Base-by-base conservation (phyloP, 139 green algal species). In the Chlamydomonas eustigma region DNA sequence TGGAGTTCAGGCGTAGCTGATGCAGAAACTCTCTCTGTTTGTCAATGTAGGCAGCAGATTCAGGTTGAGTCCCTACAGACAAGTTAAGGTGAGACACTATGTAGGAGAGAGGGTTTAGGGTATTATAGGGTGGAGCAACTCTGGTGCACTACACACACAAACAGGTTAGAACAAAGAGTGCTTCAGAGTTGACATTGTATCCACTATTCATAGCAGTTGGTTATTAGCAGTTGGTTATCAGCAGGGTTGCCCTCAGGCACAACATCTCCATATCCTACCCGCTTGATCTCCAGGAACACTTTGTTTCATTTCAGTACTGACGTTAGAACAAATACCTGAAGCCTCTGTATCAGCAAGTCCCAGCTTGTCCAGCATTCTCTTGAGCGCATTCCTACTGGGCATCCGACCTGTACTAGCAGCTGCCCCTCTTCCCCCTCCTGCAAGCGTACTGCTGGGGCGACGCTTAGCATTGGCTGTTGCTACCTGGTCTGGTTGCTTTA, bases 301-400 rank as follows among this genome's bases (percentile, higher is more conserved):
- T n/a, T n/a, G n/a, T n/a, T n/a, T n/a, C n/a, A n/a, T n/a, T n/a
- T n/a, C n/a, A n/a, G n/a, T n/a, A n/a, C n/a, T n/a, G n/a, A n/a
- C n/a, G n/a, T n/a, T n/a, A n/a, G n/a, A n/a, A n/a, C n/a, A n/a
- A n/a, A n/a, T n/a, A n/a, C n/a, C n/a, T n/a, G n/a, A n/a, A n/a
- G 44, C 18, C 44, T 22, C 52, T 68, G 12, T 28, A 22, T 68
- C 52, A 4, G 22, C 12, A 31, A 81, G 39, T 1, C 75, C 80
- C 44, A 85, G 51, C 34, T 80, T 75, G 39, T 85, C 76, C 65
- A 86, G 68, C 69, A 81, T 51, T 38, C 76, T 50, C 39, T 68
- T 72, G 2, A 86, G 74, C 0, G 65, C 73, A 71, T 86, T 83
- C 0, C 74, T 51, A 68, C 74, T 80, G 52, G 51, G 4, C 73